phyloP scores from a whole-genome alignment of 2,329 filamentous ascomycete genomes.

The Penicillium sp. region DNA sequence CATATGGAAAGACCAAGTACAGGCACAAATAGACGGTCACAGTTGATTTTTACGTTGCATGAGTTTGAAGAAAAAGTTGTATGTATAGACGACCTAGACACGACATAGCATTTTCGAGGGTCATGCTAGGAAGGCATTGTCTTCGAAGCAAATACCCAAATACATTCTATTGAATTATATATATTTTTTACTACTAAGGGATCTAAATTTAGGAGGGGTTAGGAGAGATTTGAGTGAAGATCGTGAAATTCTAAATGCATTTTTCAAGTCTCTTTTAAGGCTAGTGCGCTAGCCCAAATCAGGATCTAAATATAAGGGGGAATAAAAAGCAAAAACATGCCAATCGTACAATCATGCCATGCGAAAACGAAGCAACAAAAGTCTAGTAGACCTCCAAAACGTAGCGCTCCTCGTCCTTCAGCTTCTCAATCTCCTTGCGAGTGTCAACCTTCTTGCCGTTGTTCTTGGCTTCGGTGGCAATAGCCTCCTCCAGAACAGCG shows the following conservation, averaged over 20 bases:
- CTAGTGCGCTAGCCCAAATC: conserved; percentile 23
- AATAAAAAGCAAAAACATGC: conserved; percentile 19
- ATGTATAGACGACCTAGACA: conserved; percentile 18
- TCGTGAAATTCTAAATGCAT: conserved; percentile 14
- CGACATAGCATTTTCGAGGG: conserved; percentile 8
- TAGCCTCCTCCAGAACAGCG: conserved; percentile 88
- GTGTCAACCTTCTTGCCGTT: conserved; percentile 76
- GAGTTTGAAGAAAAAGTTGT: conserved; percentile 9
- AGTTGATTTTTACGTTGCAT: conserved; percentile 20
- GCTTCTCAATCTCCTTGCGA: conserved; percentile 87
- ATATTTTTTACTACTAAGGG: not conserved
- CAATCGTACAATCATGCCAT: conserved; percentile 20
- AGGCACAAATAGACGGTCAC: conserved; percentile 22
- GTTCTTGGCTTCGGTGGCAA: conserved; percentile 69
- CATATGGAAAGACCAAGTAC: conserved; percentile 69
- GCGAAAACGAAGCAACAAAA: not conserved
- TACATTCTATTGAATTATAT: conserved; percentile 6
- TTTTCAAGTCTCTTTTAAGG: conserved; percentile 17
- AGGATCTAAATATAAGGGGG: conserved; percentile 20
- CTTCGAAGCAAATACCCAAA: conserved; percentile 20
- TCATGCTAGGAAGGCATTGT: conserved; percentile 6
- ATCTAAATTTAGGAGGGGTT: not conserved
- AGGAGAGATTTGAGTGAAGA: not conserved
- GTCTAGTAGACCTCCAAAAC: conserved; percentile 92
- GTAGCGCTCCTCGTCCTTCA: conserved; percentile 94